These are phyloP conservation scores for Fusarium sp. DNA, from an alignment of 2,329 filamentous ascomycete genomes.

Conservation along the genomic window DNA sequence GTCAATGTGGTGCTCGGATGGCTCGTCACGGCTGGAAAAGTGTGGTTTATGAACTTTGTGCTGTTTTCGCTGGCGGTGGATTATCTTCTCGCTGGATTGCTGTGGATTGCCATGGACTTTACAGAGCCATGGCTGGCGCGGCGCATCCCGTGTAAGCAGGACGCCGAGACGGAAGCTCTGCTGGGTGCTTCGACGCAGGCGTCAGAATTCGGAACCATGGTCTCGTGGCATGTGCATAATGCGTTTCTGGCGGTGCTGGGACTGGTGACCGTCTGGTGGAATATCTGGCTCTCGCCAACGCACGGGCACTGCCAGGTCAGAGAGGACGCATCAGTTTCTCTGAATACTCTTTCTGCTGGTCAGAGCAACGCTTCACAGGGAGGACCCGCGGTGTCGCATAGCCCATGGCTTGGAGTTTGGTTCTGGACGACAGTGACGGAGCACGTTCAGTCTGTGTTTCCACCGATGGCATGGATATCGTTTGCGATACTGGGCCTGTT, in stretches of 20 bases:
- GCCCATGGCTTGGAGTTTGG: constrained; percentile 56
- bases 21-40: constrained; percentile 49
- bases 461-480: constrained; percentile 62
- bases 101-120: constrained; percentile 56
- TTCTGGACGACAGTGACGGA: constrained; percentile 53
- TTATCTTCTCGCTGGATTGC: constrained; percentile 59
- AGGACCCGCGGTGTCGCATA: constrained; percentile 34
- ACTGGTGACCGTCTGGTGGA: constrained; percentile 60
- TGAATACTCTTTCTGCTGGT: not conserved
- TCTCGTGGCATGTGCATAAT: constrained; percentile 61
- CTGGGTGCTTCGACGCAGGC: constrained; percentile 29
- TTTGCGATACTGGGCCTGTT: constrained; percentile 61
- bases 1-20: constrained; percentile 54
- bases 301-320: constrained; percentile 54
- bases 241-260: constrained; percentile 51
- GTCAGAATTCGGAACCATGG: constrained; percentile 1
- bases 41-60: constrained; percentile 60
- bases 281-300: constrained; percentile 60
- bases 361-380: not conserved
- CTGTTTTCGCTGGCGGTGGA: constrained; percentile 61
- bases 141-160: constrained; percentile 22
- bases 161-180: constrained; percentile 50
- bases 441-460: constrained; percentile 57
- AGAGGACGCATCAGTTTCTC: constrained; percentile 10
- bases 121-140: constrained; percentile 54